Base-by-base conservation (phyloP, 2,329 filamentous ascomycete genomes). In the Cladosporium sp. region DNA sequence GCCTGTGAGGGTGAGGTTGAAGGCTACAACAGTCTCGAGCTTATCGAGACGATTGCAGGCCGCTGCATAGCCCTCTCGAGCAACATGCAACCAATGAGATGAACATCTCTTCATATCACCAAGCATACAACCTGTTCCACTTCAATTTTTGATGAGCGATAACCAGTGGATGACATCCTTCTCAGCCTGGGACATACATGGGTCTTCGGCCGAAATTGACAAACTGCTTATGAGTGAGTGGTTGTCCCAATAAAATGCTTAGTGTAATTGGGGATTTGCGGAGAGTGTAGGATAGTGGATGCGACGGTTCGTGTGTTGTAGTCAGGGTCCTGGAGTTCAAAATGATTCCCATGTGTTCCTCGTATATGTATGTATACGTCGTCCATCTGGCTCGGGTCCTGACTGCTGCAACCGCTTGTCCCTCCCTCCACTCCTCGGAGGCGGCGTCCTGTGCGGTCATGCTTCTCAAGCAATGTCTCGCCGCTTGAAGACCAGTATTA, bases 71-170 rank as follows among this genome's bases (percentile, higher is more conserved):
- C 1, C 95, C 95, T 62, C 86, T 99, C 71, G 95, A 99, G 79
- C 98, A 96, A 81, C 93, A 95, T 76, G 95, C 95, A 56, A 92
- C 93, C 36, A 87, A 99, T 65, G 95, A 98, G 81, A 91, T 92
- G 79, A 98, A 98, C 83, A 97, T 98, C 83, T 90, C 92, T 80
- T 97, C 93, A 84, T 99, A 99, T 85, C 95, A 99, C 83, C 92
- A 92, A 79, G 99, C 98, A 87, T 99, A 95, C 89, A 97, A 92
- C 81, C 85, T 99, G 74, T 99, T 99, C 85, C 95, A 99, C 84
- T 98, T n/a, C n/a, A 92, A 82, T 97, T 99, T 79, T 85, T 99
- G 77, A 99, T 99, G 87, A 98, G 93, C 59, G 95, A 98, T 72
- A 95, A n/a, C 95, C 95, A 18, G 94, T 99, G 67, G 95, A 99